These are phyloP conservation scores for Paspalum vaginatum DNA, from an alignment of 176 grass and related monocot species.

Conservation along the genomic window DNA sequence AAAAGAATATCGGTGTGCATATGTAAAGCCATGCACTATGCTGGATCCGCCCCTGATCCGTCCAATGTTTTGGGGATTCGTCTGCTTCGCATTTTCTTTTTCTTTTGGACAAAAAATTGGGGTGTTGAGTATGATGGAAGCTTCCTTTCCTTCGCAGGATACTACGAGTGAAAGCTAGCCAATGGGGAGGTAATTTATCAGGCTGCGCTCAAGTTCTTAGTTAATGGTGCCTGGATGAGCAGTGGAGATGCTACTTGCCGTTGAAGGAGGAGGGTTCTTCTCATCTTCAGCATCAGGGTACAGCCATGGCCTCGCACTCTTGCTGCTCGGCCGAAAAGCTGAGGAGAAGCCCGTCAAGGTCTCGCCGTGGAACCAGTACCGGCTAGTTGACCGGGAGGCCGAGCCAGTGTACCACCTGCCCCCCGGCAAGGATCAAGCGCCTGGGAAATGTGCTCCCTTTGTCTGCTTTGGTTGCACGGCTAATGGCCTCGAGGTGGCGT, in stretches of 20 bases:
- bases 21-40: not conserved
- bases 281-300: slow-evolving; percentile 98
- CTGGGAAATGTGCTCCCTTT: slow-evolving; percentile 67
- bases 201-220: slow-evolving; percentile 39
- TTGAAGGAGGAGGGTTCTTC: slow-evolving; percentile 99
- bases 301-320: slow-evolving; percentile 84
- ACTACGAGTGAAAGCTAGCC: not conserved
- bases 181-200: slow-evolving; percentile 27
- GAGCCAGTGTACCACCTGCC: slow-evolving; percentile 58
- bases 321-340: slow-evolving; percentile 78
- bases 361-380: slow-evolving; percentile 77
- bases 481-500: slow-evolving; percentile 52
- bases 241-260: slow-evolving; percentile 93
- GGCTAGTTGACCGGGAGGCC: slow-evolving; percentile 62
- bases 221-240: slow-evolving; percentile 69
- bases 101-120: not conserved
- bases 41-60: not conserved
- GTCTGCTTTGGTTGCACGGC: slow-evolving; percentile 73
- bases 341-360: slow-evolving; percentile 81
- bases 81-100: not conserved
- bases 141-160: slow-evolving; percentile 27
- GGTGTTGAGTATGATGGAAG: slow-evolving; percentile 18
- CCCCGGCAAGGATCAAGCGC: slow-evolving; percentile 58
- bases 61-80: not conserved
- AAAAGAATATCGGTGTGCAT: not conserved